Conservation (phyloP, 345 rosid species). For the Sonneratia alba region DNA sequence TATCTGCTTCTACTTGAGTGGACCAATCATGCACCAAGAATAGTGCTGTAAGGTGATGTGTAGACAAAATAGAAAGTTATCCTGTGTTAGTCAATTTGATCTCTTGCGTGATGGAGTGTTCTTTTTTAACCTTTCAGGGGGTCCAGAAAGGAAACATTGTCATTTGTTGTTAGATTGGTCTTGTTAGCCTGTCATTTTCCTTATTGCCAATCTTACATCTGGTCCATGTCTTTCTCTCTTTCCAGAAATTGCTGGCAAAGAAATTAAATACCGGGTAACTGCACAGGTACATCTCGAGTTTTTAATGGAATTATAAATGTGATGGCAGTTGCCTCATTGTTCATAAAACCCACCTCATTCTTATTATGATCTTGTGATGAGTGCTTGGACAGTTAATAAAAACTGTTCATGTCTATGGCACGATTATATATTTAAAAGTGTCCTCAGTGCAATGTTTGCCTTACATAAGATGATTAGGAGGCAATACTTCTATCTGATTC, state of each 20-base stretch:
- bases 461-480: background rate
- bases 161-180: background rate
- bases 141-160: background rate
- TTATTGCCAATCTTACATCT: background rate
- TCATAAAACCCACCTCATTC: background rate
- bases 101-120: background rate
- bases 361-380: background rate
- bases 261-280: conserved; percentile 25
- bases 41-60: background rate
- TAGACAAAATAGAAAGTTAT: background rate
- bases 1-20: background rate
- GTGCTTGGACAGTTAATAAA: background rate
- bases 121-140: background rate
- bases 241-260: conserved; percentile 30
- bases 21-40: background rate
- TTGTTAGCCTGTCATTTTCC: background rate
- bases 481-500: background rate
- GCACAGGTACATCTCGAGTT: conserved; percentile 26
- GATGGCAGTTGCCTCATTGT: background rate
- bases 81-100: background rate
- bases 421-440: background rate
- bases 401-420: background rate
- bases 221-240: background rate
- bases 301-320: background rate
- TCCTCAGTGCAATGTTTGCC: background rate